Conservation (phyloP, 768 basidiomycete genomes). For the Boletus sp. region DNA sequence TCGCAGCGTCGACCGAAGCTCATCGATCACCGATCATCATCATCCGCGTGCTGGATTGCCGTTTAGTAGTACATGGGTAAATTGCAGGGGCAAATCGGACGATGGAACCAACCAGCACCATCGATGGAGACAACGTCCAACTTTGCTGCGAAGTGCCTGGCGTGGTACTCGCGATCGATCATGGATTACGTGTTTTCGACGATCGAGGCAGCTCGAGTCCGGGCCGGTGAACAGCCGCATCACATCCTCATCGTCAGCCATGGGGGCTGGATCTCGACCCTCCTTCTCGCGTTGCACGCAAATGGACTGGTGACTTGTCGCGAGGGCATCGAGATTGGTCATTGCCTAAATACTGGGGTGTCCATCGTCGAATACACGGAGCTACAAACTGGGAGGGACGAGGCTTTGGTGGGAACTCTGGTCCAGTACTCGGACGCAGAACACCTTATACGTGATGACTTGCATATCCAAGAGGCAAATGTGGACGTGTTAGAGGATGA, state of each 20-base stretch:
- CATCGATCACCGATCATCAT: not conserved
- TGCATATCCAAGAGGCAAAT: slow-evolving; percentile 44
- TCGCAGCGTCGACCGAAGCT: not conserved
- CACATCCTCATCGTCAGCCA: slow-evolving; percentile 63
- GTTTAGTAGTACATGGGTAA: slow-evolving; percentile 55
- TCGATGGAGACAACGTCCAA: slow-evolving; percentile 29
- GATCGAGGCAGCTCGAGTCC: slow-evolving; percentile 15
- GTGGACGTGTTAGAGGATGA: slow-evolving; percentile 42
- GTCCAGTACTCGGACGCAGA: slow-evolving; percentile 52
- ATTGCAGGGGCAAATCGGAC: slow-evolving; percentile 48
- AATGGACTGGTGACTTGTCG: slow-evolving; percentile 39
- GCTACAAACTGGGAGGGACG: slow-evolving; percentile 18
- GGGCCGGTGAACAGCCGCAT: slow-evolving; percentile 27
- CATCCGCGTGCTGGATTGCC: not conserved
- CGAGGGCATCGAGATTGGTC: slow-evolving; percentile 28
- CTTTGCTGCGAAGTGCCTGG: slow-evolving; percentile 48
- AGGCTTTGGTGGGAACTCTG: slow-evolving; percentile 36
- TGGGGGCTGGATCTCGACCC: slow-evolving; percentile 57
- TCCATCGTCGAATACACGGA: slow-evolving; percentile 55
- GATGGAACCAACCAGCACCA: slow-evolving; percentile 16
- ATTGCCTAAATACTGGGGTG: slow-evolving; percentile 36
- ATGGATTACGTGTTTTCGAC: slow-evolving; percentile 26
- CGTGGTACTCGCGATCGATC: slow-evolving; percentile 62
- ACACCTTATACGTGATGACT: slow-evolving; percentile 43
- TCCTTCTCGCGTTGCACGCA: slow-evolving; percentile 49